Evolutionary conservation across 1,284 basidiomycete genomes (phyloP).

Genomic region (Pyrrhoderma noxium): DNA sequence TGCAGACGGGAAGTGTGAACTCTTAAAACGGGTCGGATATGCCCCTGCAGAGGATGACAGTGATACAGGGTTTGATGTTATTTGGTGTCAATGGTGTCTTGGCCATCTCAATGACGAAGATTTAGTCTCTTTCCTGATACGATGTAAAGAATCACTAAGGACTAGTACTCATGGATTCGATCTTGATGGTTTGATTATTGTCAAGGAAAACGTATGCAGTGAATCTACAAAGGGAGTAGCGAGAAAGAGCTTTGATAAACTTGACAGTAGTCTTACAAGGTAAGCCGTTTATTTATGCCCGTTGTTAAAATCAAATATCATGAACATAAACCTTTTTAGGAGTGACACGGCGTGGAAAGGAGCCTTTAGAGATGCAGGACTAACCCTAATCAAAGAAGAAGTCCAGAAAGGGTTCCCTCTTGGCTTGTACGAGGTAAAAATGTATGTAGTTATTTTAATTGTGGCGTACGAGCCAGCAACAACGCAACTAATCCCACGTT

Average conservation of each 20-base stretch:
- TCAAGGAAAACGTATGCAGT: slow-evolving; percentile 87
- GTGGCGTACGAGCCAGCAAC: not conserved
- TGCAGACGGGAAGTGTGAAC: slow-evolving; percentile 26
- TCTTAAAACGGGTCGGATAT: slow-evolving; percentile 55
- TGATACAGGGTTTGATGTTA: slow-evolving; percentile 63
- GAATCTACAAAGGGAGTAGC: slow-evolving; percentile 47
- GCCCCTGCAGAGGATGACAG: slow-evolving; percentile 30
- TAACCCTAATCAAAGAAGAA: slow-evolving; percentile 62
- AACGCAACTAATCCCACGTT: not conserved
- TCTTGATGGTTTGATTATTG: slow-evolving; percentile 54
- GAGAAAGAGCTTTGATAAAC: slow-evolving; percentile 68
- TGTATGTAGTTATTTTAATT: slow-evolving; percentile 45
- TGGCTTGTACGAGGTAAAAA: slow-evolving; percentile 78
- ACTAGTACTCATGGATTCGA: slow-evolving; percentile 27
- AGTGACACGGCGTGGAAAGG: slow-evolving; percentile 69
- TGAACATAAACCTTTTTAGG: not conserved
- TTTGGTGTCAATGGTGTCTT: slow-evolving; percentile 96
- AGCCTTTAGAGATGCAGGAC: slow-evolving; percentile 62
- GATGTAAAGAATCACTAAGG: slow-evolving; percentile 51
- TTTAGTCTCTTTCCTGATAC: slow-evolving; percentile 68
- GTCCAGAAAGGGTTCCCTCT: slow-evolving; percentile 74
- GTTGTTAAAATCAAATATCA: not conserved
- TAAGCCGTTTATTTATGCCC: slow-evolving; percentile 19
- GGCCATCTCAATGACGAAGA: slow-evolving; percentile 79
- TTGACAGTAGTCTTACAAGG: slow-evolving; percentile 89